These are phyloP conservation scores for Vitis vinifera DNA, from an alignment of 164 flowering plant species.

Conservation along the genomic window ASM3070453v1 NC_081806.1:536501-537000, in stretches of 20 bases:
- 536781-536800: constrained; percentile 91
- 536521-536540: constrained; percentile 60
- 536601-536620: constrained; percentile 86
- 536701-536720: constrained; percentile 7
- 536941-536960: neutral
- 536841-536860: constrained; percentile 69
- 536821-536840: constrained; percentile 92
- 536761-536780: neutral
- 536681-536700: constrained; percentile 46
- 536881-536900: constrained; percentile 82
- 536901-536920: constrained; percentile 80
- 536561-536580: neutral
- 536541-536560: neutral
- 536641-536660: constrained; percentile 93
- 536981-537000: no score
- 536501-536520: constrained; percentile 69
- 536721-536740: neutral
- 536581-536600: constrained; percentile 52
- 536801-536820: constrained; percentile 84
- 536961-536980: neutral
- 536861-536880: constrained; percentile 89
- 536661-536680: constrained; percentile 97
- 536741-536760: neutral
- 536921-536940: constrained; percentile 3
- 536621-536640: constrained; percentile 81